These are phyloP conservation scores for Actinidia chinensis DNA, from an alignment of 179 eudicot genomes.

Conservation along the genomic window DNA sequence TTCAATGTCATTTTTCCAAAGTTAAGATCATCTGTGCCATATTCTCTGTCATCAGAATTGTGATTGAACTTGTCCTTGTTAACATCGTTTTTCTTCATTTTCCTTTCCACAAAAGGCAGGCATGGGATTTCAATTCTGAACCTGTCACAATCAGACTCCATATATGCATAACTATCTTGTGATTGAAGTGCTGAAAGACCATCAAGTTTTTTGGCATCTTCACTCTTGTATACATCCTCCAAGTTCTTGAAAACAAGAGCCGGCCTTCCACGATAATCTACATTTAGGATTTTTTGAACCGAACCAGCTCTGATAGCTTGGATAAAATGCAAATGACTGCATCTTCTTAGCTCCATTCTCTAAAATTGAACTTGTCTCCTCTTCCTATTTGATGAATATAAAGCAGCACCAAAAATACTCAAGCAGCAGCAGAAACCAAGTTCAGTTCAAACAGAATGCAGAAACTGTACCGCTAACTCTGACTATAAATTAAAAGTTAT, in stretches of 20 bases:
- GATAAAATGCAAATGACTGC: conserved; percentile 53
- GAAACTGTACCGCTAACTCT: conserved; percentile 1
- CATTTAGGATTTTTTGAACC: conserved; percentile 44
- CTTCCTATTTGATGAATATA: neutral
- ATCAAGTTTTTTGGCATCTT: conserved; percentile 26
- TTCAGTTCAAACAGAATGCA: neutral
- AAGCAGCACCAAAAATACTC: neutral
- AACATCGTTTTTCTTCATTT: conserved; percentile 21
- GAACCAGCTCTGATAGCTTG: conserved; percentile 45
- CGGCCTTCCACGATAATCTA: conserved; percentile 49
- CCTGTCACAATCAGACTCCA: conserved; percentile 18
- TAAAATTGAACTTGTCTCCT: neutral
- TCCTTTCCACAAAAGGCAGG: conserved; percentile 34
- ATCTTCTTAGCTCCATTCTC: conserved; percentile 58
- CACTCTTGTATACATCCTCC: conserved; percentile 44
- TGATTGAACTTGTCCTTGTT: neutral
- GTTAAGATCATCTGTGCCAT: conserved; percentile 32
- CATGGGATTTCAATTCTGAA: conserved; percentile 32
- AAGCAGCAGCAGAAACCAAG: conserved; percentile 1
- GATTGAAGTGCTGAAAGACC: conserved; percentile 22
- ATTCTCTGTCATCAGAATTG: conserved; percentile 18
- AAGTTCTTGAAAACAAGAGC: conserved; percentile 42
- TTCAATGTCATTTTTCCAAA: conserved; percentile 48
- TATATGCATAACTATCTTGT: conserved; percentile 32
- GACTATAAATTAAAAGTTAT: neutral